These are phyloP conservation scores for Arthroderma sp. DNA, from an alignment of 2,329 filamentous ascomycete species.

Conservation along the genomic window DNA sequence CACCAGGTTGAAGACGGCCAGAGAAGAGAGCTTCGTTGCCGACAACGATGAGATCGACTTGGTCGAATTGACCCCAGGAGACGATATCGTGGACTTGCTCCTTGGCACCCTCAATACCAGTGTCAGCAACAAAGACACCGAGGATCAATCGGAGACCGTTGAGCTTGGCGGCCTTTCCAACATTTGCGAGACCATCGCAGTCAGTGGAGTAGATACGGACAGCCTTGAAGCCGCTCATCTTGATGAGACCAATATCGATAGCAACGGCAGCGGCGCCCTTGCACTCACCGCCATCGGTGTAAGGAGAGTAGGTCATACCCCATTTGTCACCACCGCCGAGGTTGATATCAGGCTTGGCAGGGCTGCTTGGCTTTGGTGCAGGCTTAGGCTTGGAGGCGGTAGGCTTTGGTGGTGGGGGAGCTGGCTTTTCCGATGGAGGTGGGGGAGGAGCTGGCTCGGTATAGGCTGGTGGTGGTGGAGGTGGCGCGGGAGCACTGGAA, in stretches of 20 bases:
- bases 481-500: conserved; percentile 18
- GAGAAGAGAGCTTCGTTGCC: conserved; percentile 86
- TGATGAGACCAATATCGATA: conserved; percentile 49
- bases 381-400: conserved; percentile 14
- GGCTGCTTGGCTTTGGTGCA: conserved; percentile 7
- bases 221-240: conserved; percentile 51
- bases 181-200: conserved; percentile 65
- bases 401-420: conserved; percentile 8
- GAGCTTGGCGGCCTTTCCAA: conserved; percentile 54
- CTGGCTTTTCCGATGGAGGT: conserved; percentile 10
- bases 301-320: conserved; percentile 73
- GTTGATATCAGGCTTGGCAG: conserved; percentile 9
- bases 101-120: conserved; percentile 48
- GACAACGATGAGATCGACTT: conserved; percentile 68
- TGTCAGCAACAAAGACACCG: conserved; percentile 68
- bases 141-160: conserved; percentile 67
- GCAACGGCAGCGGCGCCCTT: conserved; percentile 48
- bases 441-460: conserved; percentile 10
- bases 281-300: conserved; percentile 46
- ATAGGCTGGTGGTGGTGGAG: conserved; percentile 13
- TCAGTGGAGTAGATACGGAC: conserved; percentile 86
- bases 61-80: conserved; percentile 55
- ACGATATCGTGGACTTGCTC: conserved; percentile 63
- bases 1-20: conserved; percentile 47
- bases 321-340: conserved; percentile 38